Evolutionary conservation across 2,329 filamentous ascomycete genomes (phyloP).

Genomic region (Stromatinia cepivora): DNA sequence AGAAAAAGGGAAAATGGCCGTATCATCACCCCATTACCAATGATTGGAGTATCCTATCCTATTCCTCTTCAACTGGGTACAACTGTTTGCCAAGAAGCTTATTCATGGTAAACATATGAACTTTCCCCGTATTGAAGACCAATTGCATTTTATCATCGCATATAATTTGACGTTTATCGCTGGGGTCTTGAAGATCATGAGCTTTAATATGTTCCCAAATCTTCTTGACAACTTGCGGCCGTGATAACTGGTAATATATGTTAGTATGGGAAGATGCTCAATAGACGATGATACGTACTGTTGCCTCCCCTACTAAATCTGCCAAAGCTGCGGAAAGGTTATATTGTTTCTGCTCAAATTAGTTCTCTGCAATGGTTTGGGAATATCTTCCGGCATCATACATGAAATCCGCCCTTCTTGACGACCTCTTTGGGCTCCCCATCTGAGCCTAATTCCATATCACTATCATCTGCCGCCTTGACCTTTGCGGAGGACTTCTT

Average conservation of each 20-base stretch:
- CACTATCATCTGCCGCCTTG: slow-evolving; percentile 77
- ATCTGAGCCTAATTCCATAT: slow-evolving; percentile 63
- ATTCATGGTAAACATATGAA: slow-evolving; percentile 99
- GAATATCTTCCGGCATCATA: slow-evolving; percentile 46
- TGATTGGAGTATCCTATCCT: slow-evolving; percentile 4
- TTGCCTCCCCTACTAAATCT: slow-evolving; percentile 67
- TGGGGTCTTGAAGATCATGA: slow-evolving; percentile 84
- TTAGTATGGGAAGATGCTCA: slow-evolving; percentile 14
- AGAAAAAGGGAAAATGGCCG: neutral
- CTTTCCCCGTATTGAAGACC: slow-evolving; percentile 85
- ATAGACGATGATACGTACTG: slow-evolving; percentile 50
- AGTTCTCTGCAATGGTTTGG: slow-evolving; percentile 27
- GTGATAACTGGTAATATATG: slow-evolving; percentile 65
- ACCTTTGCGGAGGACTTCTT: slow-evolving; percentile 79
- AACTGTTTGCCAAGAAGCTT: slow-evolving; percentile 89
- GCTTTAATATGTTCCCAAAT: slow-evolving; percentile 95
- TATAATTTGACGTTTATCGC: slow-evolving; percentile 85
- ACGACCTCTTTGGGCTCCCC: slow-evolving; percentile 59
- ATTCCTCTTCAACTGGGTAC: slow-evolving; percentile 73
- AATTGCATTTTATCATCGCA: slow-evolving; percentile 91
- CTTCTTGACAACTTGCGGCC: slow-evolving; percentile 93
- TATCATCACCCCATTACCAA: neutral
- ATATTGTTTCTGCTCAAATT: slow-evolving; percentile 62
- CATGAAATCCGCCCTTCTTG: slow-evolving; percentile 87
- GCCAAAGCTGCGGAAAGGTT: slow-evolving; percentile 69